phyloP scores from a whole-genome alignment of 2,329 filamentous ascomycete species.

The Curvularia sp. region DNA sequence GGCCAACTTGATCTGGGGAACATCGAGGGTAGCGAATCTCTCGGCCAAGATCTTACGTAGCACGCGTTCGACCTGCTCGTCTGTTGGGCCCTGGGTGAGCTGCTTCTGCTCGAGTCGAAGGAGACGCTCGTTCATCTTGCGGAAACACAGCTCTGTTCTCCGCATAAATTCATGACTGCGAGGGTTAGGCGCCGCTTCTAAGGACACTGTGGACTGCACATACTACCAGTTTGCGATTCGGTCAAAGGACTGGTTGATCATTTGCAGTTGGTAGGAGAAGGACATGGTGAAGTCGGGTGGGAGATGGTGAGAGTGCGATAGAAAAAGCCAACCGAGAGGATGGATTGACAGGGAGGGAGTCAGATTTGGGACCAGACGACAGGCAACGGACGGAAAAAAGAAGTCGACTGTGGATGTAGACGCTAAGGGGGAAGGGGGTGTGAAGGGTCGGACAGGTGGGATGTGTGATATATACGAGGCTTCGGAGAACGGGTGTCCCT shows the following conservation, averaged over 20 bases:
- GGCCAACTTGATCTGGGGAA: constrained; percentile 17
- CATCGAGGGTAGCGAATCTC: constrained; percentile 29
- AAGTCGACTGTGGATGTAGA: background rate
- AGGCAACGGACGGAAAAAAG: background rate
- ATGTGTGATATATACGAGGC: constrained; percentile 28
- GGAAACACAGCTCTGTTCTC: constrained; percentile 40
- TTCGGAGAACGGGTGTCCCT: constrained; percentile 19
- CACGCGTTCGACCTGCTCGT: constrained; percentile 46
- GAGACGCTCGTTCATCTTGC: constrained; percentile 38
- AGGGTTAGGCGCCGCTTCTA: constrained; percentile 9
- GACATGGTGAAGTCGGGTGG: constrained; percentile 31
- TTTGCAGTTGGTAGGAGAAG: constrained; percentile 40
- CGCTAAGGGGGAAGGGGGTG: background rate
- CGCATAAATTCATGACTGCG: constrained; percentile 41
- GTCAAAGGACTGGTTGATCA: constrained; percentile 45
- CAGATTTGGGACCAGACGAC: background rate
- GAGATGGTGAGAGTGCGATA: background rate
- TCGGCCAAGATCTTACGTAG: constrained; percentile 48
- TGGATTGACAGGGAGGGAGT: background rate
- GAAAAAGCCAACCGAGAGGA: background rate
- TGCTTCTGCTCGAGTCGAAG: constrained; percentile 37
- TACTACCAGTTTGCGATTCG: constrained; percentile 44
- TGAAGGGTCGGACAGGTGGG: constrained; percentile 10
- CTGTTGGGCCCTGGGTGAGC: constrained; percentile 30
- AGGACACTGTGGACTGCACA: constrained; percentile 6